Conservation (phyloP, 2,329 filamentous ascomycete genomes). For the Fusarium sp. region DNA sequence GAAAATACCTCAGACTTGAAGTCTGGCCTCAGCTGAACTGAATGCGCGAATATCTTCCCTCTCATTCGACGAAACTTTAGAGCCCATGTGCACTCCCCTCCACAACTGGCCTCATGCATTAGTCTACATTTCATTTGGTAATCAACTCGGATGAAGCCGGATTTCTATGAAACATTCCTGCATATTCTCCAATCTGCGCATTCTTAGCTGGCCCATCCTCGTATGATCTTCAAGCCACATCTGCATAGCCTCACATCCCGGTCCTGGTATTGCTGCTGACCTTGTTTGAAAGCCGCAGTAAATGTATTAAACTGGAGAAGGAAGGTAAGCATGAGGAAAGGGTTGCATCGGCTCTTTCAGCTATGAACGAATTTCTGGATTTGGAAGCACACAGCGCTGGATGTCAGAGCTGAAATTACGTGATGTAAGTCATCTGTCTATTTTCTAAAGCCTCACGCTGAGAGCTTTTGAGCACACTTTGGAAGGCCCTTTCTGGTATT, state of each 20-base stretch:
- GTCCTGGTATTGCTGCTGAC: not conserved
- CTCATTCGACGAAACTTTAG: not conserved
- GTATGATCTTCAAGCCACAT: not conserved
- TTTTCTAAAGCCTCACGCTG: no score
- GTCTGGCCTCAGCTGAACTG: not conserved
- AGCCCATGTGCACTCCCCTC: not conserved
- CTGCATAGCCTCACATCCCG: not conserved
- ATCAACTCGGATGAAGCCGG: not conserved
- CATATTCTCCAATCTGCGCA: not conserved
- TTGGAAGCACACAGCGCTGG: not conserved
- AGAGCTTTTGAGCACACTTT: no score
- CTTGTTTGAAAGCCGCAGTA: not conserved
- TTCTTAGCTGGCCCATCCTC: not conserved
- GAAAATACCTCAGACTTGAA: no score
- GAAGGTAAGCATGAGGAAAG: not conserved
- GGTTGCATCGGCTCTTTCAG: not conserved
- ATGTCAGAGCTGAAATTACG: not conserved
- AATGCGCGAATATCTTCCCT: fast-evolving
- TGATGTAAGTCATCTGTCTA: not conserved
- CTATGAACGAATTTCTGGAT: not conserved
- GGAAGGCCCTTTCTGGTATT: no score
- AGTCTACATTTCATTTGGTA: not conserved
- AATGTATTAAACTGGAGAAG: not conserved
- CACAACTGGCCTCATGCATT: not conserved
- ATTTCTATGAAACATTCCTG: not conserved